Conservation (phyloP, 2,329 filamentous ascomycete species). For the Diaporthe nobilis region DNA sequence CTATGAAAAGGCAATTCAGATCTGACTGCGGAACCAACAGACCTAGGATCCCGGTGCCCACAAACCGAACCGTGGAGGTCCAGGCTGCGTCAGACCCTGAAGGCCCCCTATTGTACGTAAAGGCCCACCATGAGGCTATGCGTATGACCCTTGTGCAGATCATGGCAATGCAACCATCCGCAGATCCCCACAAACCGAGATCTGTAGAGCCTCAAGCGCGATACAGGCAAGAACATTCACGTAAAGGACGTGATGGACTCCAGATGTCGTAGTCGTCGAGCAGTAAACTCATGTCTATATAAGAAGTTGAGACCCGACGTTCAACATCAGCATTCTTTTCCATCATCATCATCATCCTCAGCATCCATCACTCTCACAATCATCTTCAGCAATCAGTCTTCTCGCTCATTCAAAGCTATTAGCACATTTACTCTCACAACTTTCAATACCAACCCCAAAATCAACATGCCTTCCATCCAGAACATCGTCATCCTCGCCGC, state of each 20-base stretch:
- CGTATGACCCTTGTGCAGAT: slow-evolving; percentile 9
- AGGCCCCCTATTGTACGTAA: background rate
- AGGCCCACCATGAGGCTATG: slow-evolving; percentile 10
- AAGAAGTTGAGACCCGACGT: background rate
- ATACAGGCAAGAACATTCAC: background rate
- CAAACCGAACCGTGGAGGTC: background rate
- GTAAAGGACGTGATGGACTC: no score
- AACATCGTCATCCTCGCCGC: slow-evolving; percentile 11
- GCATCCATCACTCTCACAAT: background rate
- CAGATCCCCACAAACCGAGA: slow-evolving; percentile 8
- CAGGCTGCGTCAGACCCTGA: background rate
- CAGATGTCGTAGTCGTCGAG: background rate
- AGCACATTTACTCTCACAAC: background rate
- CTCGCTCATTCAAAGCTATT: background rate
- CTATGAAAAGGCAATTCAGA: background rate
- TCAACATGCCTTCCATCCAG: slow-evolving; percentile 8
- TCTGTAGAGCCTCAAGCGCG: background rate
- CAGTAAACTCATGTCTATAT: background rate
- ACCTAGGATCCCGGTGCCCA: background rate
- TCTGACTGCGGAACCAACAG: background rate
- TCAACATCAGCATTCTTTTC: background rate
- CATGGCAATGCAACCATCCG: slow-evolving; percentile 23
- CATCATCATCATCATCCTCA: slow-evolving; percentile 21
- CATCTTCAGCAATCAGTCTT: background rate
- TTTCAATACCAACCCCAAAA: background rate